Conservation (phyloP, 108 stramenopile genomes). For the Epithemia pelagica region DNA sequence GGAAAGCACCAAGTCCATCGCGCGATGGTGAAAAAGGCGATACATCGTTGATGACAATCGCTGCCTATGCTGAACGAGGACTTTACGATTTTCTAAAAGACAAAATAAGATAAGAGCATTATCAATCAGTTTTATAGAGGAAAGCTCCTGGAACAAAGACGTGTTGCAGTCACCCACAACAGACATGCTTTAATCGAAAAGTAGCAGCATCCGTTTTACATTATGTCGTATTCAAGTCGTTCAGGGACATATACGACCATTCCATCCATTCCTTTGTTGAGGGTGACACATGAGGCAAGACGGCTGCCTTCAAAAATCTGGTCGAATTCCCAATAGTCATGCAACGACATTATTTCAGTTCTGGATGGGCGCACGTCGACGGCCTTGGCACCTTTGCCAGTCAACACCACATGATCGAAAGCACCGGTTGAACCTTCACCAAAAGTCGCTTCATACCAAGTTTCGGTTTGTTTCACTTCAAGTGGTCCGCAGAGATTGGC, state of each 20-base stretch:
- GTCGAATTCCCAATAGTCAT: slow-evolving; percentile 84
- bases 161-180: not conserved
- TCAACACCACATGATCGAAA: slow-evolving; percentile 81
- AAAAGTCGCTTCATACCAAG: slow-evolving; percentile 82
- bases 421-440: slow-evolving; percentile 79
- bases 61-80: slow-evolving; percentile 61
- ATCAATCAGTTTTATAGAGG: slow-evolving; percentile 3
- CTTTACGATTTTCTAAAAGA: slow-evolving; percentile 25
- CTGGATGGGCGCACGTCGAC: slow-evolving; percentile 28
- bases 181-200: not conserved
- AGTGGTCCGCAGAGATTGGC: slow-evolving; percentile 38
- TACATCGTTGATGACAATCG: slow-evolving; percentile 15
- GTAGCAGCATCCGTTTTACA: slow-evolving; percentile 23
- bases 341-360: slow-evolving; percentile 52
- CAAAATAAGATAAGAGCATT: not conserved
- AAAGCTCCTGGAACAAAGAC: slow-evolving; percentile 2
- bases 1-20: not conserved
- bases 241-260: slow-evolving; percentile 88
- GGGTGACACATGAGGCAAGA: slow-evolving; percentile 56
- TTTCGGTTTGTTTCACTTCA: slow-evolving; percentile 42
- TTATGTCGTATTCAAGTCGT: slow-evolving; percentile 75
- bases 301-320: slow-evolving; percentile 75
- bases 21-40: not conserved
- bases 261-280: slow-evolving; percentile 83
- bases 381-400: slow-evolving; percentile 54